Evolutionary conservation across 176 grass and related monocot species (phyloP).

Genomic region (Microstegium vimineum): DNA sequence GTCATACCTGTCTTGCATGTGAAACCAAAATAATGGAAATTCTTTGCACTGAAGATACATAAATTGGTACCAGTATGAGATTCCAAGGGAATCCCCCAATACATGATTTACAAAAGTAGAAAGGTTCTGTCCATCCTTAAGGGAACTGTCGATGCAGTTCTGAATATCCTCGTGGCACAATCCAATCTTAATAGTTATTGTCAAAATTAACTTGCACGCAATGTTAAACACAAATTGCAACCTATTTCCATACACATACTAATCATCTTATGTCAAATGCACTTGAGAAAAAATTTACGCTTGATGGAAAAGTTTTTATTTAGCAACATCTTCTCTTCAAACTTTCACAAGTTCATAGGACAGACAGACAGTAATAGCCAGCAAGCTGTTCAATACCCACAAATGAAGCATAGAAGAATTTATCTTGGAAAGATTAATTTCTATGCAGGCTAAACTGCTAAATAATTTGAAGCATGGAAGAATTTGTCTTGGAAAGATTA

Average conservation of each 20-base stretch:
- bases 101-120: conserved; percentile 83
- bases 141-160: conserved; percentile 80
- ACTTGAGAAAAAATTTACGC: too few species aligned
- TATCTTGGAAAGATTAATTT: too few species aligned
- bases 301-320: not conserved
- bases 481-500: not conserved
- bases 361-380: conserved; percentile 10
- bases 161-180: conserved; percentile 88
- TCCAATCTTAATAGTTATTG: conserved; percentile 16
- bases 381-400: not conserved
- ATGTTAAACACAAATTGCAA: not conserved
- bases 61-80: conserved; percentile 73
- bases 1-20: conserved; percentile 67
- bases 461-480: not conserved
- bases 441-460: too few species aligned
- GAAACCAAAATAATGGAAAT: not conserved
- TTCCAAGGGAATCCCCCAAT: conserved; percentile 81
- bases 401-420: too few species aligned
- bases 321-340: too few species aligned
- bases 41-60: conserved; percentile 1
- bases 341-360: not conserved
- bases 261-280: conserved; percentile 8
- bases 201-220: conserved; percentile 18
- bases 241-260: not conserved
- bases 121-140: conserved; percentile 70